Percentiles rank a stretch among this genome's conserved stretches.
Conservation (phyloP, 1,284 basidiomycete species). For the Sanghuangporus weigelae region DNA sequence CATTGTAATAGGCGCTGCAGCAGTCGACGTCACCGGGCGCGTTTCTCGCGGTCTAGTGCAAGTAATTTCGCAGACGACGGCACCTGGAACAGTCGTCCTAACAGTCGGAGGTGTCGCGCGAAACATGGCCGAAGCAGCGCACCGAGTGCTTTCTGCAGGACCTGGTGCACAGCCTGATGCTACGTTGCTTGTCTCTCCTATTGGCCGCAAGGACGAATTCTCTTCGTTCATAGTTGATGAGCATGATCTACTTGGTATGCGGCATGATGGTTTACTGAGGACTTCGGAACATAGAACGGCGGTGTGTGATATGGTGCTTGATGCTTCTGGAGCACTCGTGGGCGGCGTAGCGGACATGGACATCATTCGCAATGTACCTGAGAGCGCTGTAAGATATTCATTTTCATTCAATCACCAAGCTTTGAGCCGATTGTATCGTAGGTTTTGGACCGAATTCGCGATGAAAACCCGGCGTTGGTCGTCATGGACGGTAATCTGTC, state of each 20-base stretch:
- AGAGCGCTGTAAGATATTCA: constrained; percentile 9
- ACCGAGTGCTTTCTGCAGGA: constrained; percentile 47
- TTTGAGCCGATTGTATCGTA: constrained; percentile 38
- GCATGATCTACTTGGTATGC: constrained; percentile 62
- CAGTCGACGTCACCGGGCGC: constrained; percentile 79
- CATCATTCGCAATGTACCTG: constrained; percentile 52
- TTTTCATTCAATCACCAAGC: background rate
- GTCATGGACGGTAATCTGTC: constrained; percentile 83
- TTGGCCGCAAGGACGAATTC: constrained; percentile 62
- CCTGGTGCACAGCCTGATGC: constrained; percentile 28
- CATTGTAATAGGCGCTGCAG: constrained; percentile 77
- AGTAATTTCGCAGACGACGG: constrained; percentile 57
- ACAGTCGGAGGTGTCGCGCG: constrained; percentile 89
- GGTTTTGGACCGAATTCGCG: constrained; percentile 5
- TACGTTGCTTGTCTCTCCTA: constrained; percentile 54
- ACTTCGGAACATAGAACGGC: constrained; percentile 49
- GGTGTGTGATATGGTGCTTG: constrained; percentile 82
- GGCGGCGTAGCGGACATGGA: constrained; percentile 92
- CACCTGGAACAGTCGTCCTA: constrained; percentile 70
- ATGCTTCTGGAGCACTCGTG: constrained; percentile 65
- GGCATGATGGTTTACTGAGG: constrained; percentile 71
- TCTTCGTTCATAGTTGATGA: constrained; percentile 59
- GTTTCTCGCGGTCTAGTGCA: constrained; percentile 29
- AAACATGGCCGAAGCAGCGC: constrained; percentile 89
- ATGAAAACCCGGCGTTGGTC: constrained; percentile 50